Base-by-base conservation (phyloP, 2,329 filamentous ascomycete species). In the Albophoma yamanashiensis region DNA sequence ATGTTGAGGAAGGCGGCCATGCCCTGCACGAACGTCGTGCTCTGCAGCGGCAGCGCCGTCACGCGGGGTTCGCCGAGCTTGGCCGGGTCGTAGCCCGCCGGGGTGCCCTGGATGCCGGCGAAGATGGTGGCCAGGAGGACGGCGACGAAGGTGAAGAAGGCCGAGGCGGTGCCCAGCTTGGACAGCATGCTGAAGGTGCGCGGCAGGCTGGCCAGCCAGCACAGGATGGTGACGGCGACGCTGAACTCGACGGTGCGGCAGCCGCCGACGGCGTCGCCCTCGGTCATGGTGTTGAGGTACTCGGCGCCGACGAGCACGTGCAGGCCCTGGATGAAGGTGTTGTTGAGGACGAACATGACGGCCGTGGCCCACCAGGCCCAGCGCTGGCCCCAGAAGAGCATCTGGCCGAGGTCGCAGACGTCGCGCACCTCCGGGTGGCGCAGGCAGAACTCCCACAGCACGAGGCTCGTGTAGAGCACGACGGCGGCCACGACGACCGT, bases 1-100 rank as follows among this genome's bases (percentile, higher is more conserved):
- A 97, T 97, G 75, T 97, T 97, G 72, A 97, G 81, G 74, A 96
- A 96, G 0, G 92, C 92, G 58, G 86, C 91, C 81, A 96, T 87
- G 27, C 87, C 92, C 3, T 82, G 78, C 4, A 96, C 89, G 66
- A 95, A 96, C 0, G 88, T 89, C 0, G 91, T 95, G 22, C 87
- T 84, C 2, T 79, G 73, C 3, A 85, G 74, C 0, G 92, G 89
- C 25, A 92, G 70, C 0, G 85, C 85, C 0, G 86, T 84, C 7
- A 94, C 87, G 9, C 83, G 79, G 0, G 89, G 87, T 7, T 85
- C 80, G 1, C 90, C 90, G 5, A 31, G 27, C 25, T 65, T 65
- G 25, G 77, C 76, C 0, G 80, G 76, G 58, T 78, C 82, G 67
- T 87, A 93, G 11, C 82, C 82, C 1, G 86, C 85, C 0, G 92